Percentiles rank a stretch among this genome's conserved stretches.
These are phyloP conservation scores for Pyrus pyrifolia DNA, from an alignment of 306 rosid species.

Conservation along the genomic window DNA sequence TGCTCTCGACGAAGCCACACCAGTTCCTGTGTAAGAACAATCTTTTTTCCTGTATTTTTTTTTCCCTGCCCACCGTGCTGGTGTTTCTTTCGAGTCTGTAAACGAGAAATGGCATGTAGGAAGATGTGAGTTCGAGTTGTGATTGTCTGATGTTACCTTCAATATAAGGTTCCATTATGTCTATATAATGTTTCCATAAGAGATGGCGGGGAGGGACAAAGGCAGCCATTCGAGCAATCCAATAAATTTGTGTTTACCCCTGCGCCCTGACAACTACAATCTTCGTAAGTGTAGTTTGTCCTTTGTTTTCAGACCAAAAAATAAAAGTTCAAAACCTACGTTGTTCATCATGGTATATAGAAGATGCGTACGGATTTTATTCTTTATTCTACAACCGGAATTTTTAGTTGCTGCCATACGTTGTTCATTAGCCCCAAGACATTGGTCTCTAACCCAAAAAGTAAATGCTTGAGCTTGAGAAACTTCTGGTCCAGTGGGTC, in stretches of 20 bases:
- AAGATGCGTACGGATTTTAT: no score
- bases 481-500: no score
- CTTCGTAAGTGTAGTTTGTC: no score
- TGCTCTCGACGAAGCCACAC: conserved; percentile 89
- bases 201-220: conserved; percentile 15
- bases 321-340: no score
- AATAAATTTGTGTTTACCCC: conserved; percentile 11
- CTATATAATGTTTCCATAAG: conserved; percentile 27
- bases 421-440: no score
- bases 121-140: conserved; percentile 38
- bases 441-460: no score
- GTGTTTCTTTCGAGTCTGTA: conserved; percentile 36
- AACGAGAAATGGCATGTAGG: conserved; percentile 40
- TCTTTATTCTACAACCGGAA: no score
- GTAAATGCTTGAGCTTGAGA: no score
- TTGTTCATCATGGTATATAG: no score
- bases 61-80: conserved; percentile 15
- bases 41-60: conserved; percentile 18
- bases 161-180: conserved; percentile 2
- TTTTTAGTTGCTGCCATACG: no score
- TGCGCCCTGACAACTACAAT: no score
- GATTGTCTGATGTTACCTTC: conserved; percentile 36
- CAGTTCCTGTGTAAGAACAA: conserved; percentile 64
- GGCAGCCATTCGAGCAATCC: neutral
- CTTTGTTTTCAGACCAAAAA: no score